These are phyloP conservation scores for Naganishia kalamii DNA, from an alignment of 768 basidiomycete genomes.

Conservation along the genomic window DNA sequence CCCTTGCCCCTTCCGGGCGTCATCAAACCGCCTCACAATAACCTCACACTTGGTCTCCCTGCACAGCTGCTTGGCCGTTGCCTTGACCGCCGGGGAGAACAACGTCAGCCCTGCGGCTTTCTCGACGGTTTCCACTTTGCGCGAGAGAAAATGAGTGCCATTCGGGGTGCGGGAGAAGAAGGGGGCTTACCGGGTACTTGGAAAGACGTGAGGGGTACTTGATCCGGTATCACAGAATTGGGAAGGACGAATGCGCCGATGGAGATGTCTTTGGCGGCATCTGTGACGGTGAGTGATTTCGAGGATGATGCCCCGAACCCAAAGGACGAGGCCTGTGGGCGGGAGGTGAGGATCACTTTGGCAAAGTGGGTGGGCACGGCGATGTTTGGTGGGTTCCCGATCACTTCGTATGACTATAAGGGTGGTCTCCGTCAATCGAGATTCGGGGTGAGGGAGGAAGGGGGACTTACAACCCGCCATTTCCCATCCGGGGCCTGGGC, in stretches of 20 bases:
- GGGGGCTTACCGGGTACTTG: slow-evolving; percentile 63
- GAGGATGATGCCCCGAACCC: slow-evolving; percentile 12
- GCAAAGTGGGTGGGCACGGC: slow-evolving; percentile 97
- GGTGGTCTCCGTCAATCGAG: neutral
- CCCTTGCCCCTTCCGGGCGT: slow-evolving; percentile 58
- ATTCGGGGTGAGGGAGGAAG: neutral
- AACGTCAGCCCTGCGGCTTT: slow-evolving; percentile 76
- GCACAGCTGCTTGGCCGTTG: slow-evolving; percentile 75
- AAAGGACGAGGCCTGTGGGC: slow-evolving; percentile 52
- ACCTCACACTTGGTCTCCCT: slow-evolving; percentile 80
- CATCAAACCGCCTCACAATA: slow-evolving; percentile 81
- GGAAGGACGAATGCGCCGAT: slow-evolving; percentile 94
- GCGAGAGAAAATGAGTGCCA: neutral
- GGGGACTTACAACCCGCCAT: slow-evolving; percentile 76
- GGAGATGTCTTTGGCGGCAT: slow-evolving; percentile 63
- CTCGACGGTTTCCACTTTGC: slow-evolving; percentile 82
- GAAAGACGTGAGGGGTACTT: slow-evolving; percentile 71
- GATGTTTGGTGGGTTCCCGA: slow-evolving; percentile 81
- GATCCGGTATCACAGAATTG: slow-evolving; percentile 84
- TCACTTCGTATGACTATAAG: slow-evolving; percentile 80
- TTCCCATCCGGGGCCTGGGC: slow-evolving; percentile 79
- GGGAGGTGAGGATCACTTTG: slow-evolving; percentile 78
- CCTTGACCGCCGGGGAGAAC: slow-evolving; percentile 76
- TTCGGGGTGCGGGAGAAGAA: neutral
- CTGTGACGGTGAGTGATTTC: slow-evolving; percentile 24